These are phyloP conservation scores for Acanthamoeba triangularis DNA, from an alignment of 208 protist genomes.

Conservation along the genomic window DNA sequence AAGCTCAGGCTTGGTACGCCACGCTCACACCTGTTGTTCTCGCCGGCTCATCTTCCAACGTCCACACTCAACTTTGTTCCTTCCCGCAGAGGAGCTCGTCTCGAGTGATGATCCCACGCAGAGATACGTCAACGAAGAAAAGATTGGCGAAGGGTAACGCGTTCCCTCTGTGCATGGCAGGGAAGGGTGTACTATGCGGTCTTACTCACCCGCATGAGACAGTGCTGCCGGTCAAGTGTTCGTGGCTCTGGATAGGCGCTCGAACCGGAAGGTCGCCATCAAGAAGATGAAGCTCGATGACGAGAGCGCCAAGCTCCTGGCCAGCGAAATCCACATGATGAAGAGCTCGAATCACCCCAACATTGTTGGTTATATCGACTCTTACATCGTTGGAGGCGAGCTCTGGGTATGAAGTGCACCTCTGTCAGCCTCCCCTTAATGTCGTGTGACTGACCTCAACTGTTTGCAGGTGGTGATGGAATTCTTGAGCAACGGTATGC, in stretches of 20 bases:
- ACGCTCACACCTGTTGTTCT: neutral
- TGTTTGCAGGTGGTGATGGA: conserved; percentile 86
- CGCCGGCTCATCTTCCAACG: neutral
- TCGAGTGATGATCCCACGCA: conserved; percentile 80
- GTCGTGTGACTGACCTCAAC: neutral
- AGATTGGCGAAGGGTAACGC: conserved; percentile 87
- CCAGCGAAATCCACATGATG: conserved; percentile 90
- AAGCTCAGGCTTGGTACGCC: conserved; percentile 24
- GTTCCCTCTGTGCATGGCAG: neutral
- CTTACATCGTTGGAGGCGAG: conserved; percentile 82
- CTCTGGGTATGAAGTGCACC: neutral
- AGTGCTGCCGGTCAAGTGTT: conserved; percentile 87
- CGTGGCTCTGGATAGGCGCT: conserved; percentile 78
- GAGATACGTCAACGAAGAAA: conserved; percentile 83
- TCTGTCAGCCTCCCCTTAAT: neutral
- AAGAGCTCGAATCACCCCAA: conserved; percentile 88
- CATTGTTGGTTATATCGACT: conserved; percentile 90
- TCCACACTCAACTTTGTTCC: neutral
- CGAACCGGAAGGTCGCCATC: conserved; percentile 84
- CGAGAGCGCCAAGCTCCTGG: conserved; percentile 86
- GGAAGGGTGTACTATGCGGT: neutral
- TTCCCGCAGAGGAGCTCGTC: conserved; percentile 39
- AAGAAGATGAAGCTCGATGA: conserved; percentile 91
- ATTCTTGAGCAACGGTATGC: conserved; percentile 86
- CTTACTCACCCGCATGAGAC: neutral